Base-by-base conservation (phyloP, 306 rosid species). In the Begonia masoniana region DNA sequence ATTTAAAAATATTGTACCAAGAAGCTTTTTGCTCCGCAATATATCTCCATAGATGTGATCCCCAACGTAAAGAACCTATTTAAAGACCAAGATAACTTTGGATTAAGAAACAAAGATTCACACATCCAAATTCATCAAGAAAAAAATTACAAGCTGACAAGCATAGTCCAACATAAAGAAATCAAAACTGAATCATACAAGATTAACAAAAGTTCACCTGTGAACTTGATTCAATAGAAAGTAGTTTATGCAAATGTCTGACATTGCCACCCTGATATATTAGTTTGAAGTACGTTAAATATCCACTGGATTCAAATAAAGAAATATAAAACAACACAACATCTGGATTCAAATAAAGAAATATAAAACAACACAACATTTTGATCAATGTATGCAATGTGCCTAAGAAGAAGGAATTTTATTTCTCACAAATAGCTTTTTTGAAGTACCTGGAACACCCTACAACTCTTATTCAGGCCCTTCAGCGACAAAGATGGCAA, bases 1-100 rank as follows among this genome's bases (percentile, higher is more conserved):
- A 31, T 31, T 31, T 31, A 3, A 52, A 71, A 57, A 55, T 52
- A 15, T 62, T 13, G 53, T 92, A 86, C 99, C 96, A 60, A 86
- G 94, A 83, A 82, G 87, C 79, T 92, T 92, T 78, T 86, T 86
- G 88, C 96, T 86, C 47, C 99, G 84, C 57, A 92, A 70, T 69
- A 91, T 86, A 71, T 91, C 99, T 72, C 99, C 99, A 55, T 91
- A 91, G 62, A 91, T 86, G 70, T 86, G 99, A 74, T 91, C 99
- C 60, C 99, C 96, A 70, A 86, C 99, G 64, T 92, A 92, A 43
- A 92, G 84, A 92, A 92, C 99, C 99, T 91, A 62, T 50, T 21
- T 8, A 57, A 67, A 58, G 43, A 6, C 10, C 14, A 43, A 0
- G 55, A n/a, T 23, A 12, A 21, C 21, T 35, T 56, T 23, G 15